Evolutionary conservation across 2,329 filamentous ascomycete genomes (phyloP), one percentile per base, ranked within the genome.

Genomic region (Pyrenochaeta sp.): DNA sequence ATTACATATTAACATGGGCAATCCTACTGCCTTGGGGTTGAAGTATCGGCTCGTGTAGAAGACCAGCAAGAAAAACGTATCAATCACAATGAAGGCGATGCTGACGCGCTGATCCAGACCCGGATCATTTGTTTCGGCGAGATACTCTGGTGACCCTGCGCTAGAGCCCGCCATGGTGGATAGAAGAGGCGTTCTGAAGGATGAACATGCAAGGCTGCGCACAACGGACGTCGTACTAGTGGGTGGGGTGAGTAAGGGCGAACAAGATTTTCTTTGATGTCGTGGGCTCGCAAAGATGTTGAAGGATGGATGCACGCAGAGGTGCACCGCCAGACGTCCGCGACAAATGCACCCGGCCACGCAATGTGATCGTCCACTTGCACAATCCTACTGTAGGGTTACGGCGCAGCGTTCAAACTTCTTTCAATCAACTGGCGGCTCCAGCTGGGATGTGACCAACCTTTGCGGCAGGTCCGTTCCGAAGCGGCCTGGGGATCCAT

Each of bases 1-100:
- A 40, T 51, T 55, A 31, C 52, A 55, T 21, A 55, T 43, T 39
- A 55, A 30, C 52, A 55, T 55, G 5, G 47, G 47, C 33, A 27
- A 11, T 14, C 43, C 43, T 12, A 55, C 52, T 7, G 46, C 51
- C 27, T 54, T 49, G 14, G 15, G 39, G 18, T 54, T 54, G 41
- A 15, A 50, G 15, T 50, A 50, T 35, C 51, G 41, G 46, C 51
- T 54, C 21, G 47, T 18, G 23, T 48, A 55, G 29, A 55, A 47
- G 10, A 55, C n/a, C 21, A 40, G 10, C 17, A 55, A 10, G 20
- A 55, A 55, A 20, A 48, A 44, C 3, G 52, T 55, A 40, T 55
- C 48, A 20, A 55, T 55, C 11, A 55, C 43, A 20, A 55, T 45
- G 32, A 51, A 51, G 1, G 43, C 52, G 31, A 55, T 55, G 44